Evolutionary conservation across 768 basidiomycete species (phyloP).

Genomic region (Gloeostereum incarnatum): DNA sequence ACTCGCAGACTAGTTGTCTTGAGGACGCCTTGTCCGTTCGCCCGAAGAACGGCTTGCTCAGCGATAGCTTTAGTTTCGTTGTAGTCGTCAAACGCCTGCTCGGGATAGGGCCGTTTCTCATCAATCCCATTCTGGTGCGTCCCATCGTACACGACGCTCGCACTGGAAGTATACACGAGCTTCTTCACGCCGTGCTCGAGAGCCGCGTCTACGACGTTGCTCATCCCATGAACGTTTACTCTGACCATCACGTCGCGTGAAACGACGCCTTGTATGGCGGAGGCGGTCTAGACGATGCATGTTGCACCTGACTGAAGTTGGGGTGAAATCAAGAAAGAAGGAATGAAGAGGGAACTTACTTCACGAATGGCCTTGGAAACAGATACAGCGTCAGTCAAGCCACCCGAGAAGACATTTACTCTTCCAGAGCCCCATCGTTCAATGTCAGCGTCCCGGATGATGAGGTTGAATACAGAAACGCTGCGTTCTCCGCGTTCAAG

Average conservation of each 20-base stretch:
- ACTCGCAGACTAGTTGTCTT: conserved; percentile 36
- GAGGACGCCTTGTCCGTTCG: conserved; percentile 32
- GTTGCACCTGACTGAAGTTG: conserved; percentile 23
- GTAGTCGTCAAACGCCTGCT: conserved; percentile 30
- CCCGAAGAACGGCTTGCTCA: conserved; percentile 33
- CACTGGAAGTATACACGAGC: conserved; percentile 43
- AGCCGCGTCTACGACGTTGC: conserved; percentile 30
- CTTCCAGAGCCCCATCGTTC: conserved; percentile 10
- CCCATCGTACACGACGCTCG: conserved; percentile 35
- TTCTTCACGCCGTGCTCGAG: conserved; percentile 25
- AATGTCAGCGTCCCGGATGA: conserved; percentile 36
- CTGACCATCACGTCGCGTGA: conserved; percentile 26
- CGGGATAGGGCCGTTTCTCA: conserved; percentile 33
- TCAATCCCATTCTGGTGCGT: conserved; percentile 33
- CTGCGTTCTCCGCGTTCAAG: conserved; percentile 25
- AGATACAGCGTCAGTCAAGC: conserved; percentile 29
- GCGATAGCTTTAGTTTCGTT: conserved; percentile 39
- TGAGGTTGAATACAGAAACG: conserved; percentile 39
- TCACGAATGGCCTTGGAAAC: conserved; percentile 27
- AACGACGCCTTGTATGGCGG: conserved; percentile 24
- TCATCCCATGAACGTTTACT: conserved; percentile 39
- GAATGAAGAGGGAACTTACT: conserved; percentile 16
- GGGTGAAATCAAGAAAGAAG: neutral
- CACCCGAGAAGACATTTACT: conserved; percentile 34
- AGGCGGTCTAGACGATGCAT: conserved; percentile 43